Evolutionary conservation across 2,329 filamentous ascomycete species (phyloP).

Genomic region (Parascedosporium putredinis): DNA sequence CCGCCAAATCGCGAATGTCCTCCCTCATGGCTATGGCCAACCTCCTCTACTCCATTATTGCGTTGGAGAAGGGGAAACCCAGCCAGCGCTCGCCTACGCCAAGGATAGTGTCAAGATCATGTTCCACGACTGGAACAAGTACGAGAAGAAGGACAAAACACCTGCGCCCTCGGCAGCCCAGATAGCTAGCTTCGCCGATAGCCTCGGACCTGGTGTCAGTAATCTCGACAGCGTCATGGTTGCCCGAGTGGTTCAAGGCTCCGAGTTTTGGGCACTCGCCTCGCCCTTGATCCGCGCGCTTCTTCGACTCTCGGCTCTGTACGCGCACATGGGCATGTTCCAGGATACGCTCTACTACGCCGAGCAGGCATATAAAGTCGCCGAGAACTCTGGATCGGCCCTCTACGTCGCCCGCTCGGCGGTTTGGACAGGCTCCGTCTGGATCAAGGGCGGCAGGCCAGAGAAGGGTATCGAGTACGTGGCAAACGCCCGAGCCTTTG

Average conservation of each 20-base stretch:
- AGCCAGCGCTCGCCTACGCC: slow-evolving; percentile 46
- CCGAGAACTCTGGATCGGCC: slow-evolving; percentile 53
- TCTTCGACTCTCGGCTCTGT: slow-evolving; percentile 64
- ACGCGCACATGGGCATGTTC: slow-evolving; percentile 75
- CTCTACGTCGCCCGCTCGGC: slow-evolving; percentile 45
- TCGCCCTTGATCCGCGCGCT: slow-evolving; percentile 62
- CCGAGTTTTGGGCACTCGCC: slow-evolving; percentile 72
- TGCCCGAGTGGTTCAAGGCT: slow-evolving; percentile 21
- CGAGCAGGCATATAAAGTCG: slow-evolving; percentile 72
- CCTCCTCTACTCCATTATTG: slow-evolving; percentile 54
- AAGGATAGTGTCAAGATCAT: slow-evolving; percentile 46
- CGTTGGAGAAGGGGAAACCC: slow-evolving; percentile 51
- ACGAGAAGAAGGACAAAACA: slow-evolving; percentile 26
- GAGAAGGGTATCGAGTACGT: slow-evolving; percentile 47
- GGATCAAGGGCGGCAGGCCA: slow-evolving; percentile 46
- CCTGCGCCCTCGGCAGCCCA: slow-evolving; percentile 14
- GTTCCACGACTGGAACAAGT: slow-evolving; percentile 43
- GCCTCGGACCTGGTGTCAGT: not conserved
- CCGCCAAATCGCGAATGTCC: not conserved
- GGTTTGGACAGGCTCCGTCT: slow-evolving; percentile 44
- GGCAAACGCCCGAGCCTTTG: slow-evolving; percentile 39
- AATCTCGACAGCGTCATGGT: not conserved
- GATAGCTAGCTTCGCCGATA: not conserved
- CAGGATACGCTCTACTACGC: slow-evolving; percentile 83
- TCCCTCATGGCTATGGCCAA: slow-evolving; percentile 9